phyloP scores from a whole-genome alignment of 441 rosid genomes.

The Isatis lusitanica region DNA sequence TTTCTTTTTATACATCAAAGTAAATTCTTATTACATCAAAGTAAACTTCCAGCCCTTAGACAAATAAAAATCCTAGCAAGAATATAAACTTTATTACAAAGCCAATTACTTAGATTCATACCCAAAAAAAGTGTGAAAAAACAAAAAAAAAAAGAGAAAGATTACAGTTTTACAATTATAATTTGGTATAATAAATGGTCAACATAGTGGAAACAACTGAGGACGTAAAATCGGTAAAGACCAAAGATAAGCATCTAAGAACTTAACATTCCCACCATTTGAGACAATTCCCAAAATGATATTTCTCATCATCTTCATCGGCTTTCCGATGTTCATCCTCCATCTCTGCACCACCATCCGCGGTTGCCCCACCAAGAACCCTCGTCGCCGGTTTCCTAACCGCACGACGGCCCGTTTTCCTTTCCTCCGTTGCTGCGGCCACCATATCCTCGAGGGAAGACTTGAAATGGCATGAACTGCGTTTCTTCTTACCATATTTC shows the following conservation, averaged over 20 bases:
- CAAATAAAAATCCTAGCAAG: not conserved
- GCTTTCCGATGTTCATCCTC: conserved; percentile 53
- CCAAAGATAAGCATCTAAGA: conserved; percentile 47
- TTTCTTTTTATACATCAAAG: too few species aligned
- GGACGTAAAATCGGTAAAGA: conserved; percentile 69
- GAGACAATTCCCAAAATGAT: conserved; percentile 55
- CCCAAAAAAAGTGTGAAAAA: not conserved
- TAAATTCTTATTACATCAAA: too few species aligned
- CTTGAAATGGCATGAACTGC: conserved; percentile 35
- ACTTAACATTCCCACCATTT: conserved; percentile 29
- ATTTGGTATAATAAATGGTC: conserved; percentile 27
- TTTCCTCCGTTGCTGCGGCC: conserved; percentile 47
- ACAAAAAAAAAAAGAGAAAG: not conserved
- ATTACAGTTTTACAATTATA: conserved; percentile 5
- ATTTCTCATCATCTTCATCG: conserved; percentile 55
- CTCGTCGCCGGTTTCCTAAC: conserved; percentile 69
- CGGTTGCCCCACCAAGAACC: conserved; percentile 58
- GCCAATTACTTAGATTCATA: conserved; percentile 2
- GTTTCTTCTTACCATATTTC: conserved; percentile 49
- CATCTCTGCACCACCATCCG: conserved; percentile 55
- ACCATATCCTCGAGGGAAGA: conserved; percentile 43
- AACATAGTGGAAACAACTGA: conserved; percentile 75
- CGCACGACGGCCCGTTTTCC: conserved; percentile 52
- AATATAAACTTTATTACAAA: not conserved
- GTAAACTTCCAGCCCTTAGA: not conserved